Base-by-base conservation (phyloP, 441 rosid genomes). In the Syzygium syzygioides region DNA sequence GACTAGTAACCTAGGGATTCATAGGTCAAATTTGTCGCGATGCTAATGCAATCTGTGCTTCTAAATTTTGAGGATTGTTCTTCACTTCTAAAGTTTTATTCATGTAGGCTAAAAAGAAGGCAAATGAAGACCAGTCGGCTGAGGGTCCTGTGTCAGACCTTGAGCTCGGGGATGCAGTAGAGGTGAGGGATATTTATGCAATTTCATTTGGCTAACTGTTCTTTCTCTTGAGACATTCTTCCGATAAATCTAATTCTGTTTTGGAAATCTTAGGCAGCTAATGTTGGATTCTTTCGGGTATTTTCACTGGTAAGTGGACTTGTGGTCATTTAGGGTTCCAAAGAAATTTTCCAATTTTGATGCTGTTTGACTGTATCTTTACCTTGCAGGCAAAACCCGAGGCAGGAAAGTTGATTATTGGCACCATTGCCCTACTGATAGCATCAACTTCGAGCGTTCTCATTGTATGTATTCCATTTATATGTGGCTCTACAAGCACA, bases 361-460 rank as follows among this genome's bases (percentile, higher is more conserved):
- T 20, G 60, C 79, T 79, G 19, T 85, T 56, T 45, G 85, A 64
- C 52, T 66, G 9, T 25, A 55, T 84, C 52, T 62, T 32, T 41
- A 59, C 83, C 79, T 93, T 92, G 85, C 94, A 96, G 98, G 99
- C 99, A 87, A 96, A 94, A 85, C 95, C 97, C 1, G 99, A 96
- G 91, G 95, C 99, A 14, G 98, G 95, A 84, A 94, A 95, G 92
- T 94, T 96, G 68, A 91, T 90, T 88, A 87, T 96, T 55, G 99
- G 95, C 87, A 96, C 99, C 88, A 76, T 95, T 88, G 98, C 99
- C 19, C 92, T 96, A 87, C 90, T 96, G 92, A 92, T 95, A 87
- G 96, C 95, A 90, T 96, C 98, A 52, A 95, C 96, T 60, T 91
- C 99, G 76, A 95, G 93, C 92, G 89, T 96, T 91, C 93, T 96